Evolutionary conservation across 176 grass and related monocot species (phyloP), one percentile per base, ranked within the genome.

Genomic region (Canna indica): DNA sequence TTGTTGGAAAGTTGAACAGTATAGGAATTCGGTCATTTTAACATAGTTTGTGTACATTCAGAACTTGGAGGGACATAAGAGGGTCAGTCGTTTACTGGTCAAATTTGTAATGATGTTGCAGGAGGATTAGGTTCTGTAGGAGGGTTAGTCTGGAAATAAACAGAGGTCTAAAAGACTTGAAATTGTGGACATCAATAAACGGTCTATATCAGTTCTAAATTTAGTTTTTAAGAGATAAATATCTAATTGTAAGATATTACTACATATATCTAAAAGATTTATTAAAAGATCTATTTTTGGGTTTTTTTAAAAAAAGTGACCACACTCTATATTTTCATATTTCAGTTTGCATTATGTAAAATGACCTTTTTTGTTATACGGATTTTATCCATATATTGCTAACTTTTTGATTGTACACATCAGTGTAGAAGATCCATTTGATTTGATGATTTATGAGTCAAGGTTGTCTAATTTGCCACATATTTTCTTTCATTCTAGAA

Each of bases 401-500:
- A 54, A 54, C 22, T 25, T 17, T 18, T n/a, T 54, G 50, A 22
- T 54, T 54, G 17, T 6, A n/a, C 7, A n/a, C 20, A 54, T 54
- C n/a, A 54, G 2, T 30, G 1, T 60, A 30, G 9, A n/a, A 30
- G 58, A 30, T 54, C 25, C 58, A 30, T 60, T 13, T 60, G 58
- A 14, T n/a, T n/a, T 60, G 11, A 16, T 60, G 26, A 30, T 30
- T 14, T 60, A 60, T 60, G 58, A 27, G 14, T 60, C 11, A 30
- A 13, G 25, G 9, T 60, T 30, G 27, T 60, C 0, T 12, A 14
- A n/a, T 22, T 66, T 18, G 14, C 35, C 63, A 25, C 34, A 66
- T 11, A 60, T 17, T 35, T 79, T 64, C 42, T 68, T 62, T 54
- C 25, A 73, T 64, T 76, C 41, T 88, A 97, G 94, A 93, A 97